Percentiles rank a stretch among this genome's conserved stretches.
Conservation (phyloP, 1,284 basidiomycete genomes). For the Leccinum solheimii region DNA sequence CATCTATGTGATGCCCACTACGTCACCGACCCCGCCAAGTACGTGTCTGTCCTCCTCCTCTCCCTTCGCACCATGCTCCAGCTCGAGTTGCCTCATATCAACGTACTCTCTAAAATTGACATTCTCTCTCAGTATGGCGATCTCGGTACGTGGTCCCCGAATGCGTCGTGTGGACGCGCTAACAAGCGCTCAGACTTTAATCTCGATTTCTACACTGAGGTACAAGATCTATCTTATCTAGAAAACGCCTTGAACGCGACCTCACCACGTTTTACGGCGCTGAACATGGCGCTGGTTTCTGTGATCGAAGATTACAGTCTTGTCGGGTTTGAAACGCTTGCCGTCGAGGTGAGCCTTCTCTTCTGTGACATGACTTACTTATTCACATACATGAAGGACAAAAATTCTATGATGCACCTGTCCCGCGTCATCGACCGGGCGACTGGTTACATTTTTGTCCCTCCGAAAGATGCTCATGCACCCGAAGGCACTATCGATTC, state of each 20-base stretch:
- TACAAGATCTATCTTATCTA: slow-evolving; percentile 92
- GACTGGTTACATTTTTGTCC: slow-evolving; percentile 85
- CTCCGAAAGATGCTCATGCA: slow-evolving; percentile 49
- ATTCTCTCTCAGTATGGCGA: slow-evolving; percentile 86
- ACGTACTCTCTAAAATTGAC: slow-evolving; percentile 96
- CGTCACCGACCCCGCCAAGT: slow-evolving; percentile 94
- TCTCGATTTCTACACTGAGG: slow-evolving; percentile 97
- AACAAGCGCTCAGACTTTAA: slow-evolving; percentile 75
- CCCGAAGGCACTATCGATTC: slow-evolving; percentile 53
- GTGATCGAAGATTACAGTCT: slow-evolving; percentile 94
- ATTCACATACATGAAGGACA: slow-evolving; percentile 60
- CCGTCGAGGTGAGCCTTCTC: slow-evolving; percentile 72
- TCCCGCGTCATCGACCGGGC: slow-evolving; percentile 83
- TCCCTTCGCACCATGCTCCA: slow-evolving; percentile 97
- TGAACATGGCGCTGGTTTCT: slow-evolving; percentile 90
- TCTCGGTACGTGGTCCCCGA: slow-evolving; percentile 54
- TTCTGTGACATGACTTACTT: neutral
- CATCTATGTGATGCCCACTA: slow-evolving; percentile 97
- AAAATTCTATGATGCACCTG: slow-evolving; percentile 88
- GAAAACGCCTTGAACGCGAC: slow-evolving; percentile 71
- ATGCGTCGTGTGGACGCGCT: neutral
- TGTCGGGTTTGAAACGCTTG: slow-evolving; percentile 96
- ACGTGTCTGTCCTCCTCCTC: slow-evolving; percentile 89
- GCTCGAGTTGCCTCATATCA: slow-evolving; percentile 95
- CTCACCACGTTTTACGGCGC: slow-evolving; percentile 65